Percentiles rank a stretch among this genome's conserved stretches.
Evolutionary conservation across 169 alveolate species (phyloP).

Genomic region (Eimeria praecox): DNA sequence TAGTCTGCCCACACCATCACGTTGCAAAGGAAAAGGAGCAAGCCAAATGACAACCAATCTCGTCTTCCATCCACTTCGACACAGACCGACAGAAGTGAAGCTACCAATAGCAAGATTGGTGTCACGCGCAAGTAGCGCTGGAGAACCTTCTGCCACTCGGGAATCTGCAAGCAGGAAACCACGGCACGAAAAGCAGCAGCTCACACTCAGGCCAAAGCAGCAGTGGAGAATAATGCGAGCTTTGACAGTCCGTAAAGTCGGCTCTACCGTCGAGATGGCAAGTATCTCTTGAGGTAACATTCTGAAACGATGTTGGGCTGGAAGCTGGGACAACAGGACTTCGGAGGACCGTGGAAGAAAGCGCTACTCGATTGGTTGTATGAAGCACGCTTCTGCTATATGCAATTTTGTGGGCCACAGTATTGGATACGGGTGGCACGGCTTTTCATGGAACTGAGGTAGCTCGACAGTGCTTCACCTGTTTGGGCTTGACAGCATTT

Average conservation of each 20-base stretch:
- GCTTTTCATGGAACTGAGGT: not conserved
- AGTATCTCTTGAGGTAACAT: not conserved
- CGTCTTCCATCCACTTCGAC: constrained; percentile 77
- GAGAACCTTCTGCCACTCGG: constrained; percentile 81
- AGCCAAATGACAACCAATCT: constrained; percentile 93
- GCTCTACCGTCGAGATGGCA: not conserved
- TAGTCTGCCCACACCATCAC: constrained; percentile 92
- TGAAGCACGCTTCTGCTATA: not conserved
- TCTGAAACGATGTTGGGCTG: not conserved
- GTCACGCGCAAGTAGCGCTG: constrained; percentile 76
- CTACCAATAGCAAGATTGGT: constrained; percentile 77
- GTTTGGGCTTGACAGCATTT: constrained; percentile 76
- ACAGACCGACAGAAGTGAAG: constrained; percentile 74
- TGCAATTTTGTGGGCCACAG: not conserved
- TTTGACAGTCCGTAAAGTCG: not conserved
- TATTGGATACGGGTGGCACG: not conserved
- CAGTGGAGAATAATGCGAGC: not conserved
- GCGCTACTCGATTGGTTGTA: not conserved
- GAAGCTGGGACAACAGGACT: not conserved
- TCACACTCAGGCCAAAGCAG: not conserved
- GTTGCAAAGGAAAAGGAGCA: constrained; percentile 93
- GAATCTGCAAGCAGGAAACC: constrained; percentile 75
- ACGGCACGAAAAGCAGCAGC: not conserved
- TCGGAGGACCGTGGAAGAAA: not conserved
- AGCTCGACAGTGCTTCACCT: constrained; percentile 58